Percentiles rank a stretch among this genome's conserved stretches.
Conservation (phyloP, 106 monocot genomes). For the Allium fistulosum region DNA sequence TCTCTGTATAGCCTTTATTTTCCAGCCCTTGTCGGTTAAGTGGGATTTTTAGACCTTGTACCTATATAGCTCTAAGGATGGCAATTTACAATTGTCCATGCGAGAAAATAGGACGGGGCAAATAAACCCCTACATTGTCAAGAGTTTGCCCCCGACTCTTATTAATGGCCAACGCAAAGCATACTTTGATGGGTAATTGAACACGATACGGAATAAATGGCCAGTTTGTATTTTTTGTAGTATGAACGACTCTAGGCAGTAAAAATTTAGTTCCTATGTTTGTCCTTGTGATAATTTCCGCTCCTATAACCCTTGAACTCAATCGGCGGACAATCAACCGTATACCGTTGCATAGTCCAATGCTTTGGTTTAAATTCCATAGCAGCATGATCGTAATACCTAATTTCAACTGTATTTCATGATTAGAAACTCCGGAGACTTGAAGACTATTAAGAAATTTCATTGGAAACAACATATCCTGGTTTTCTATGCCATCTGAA, state of each 20-base stretch:
- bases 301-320: not conserved
- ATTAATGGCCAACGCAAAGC: too few relatives aligned
- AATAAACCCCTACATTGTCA: too few relatives aligned
- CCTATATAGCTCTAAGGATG: too few relatives aligned
- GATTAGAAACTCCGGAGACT: not conserved
- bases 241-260: conserved; percentile 10
- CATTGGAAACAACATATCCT: not conserved
- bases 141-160: too few relatives aligned
- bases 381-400: conserved; percentile 9
- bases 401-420: conserved; percentile 3
- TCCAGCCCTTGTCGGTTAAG: too few relatives aligned
- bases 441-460: conserved; percentile 8
- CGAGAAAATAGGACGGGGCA: too few relatives aligned
- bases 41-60: too few relatives aligned
- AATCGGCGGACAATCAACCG: conserved; percentile 9
- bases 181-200: too few relatives aligned
- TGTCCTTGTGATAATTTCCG: not conserved
- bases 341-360: conserved; percentile 16
- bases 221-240: too few relatives aligned
- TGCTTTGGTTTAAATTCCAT: conserved; percentile 5
- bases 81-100: too few relatives aligned
- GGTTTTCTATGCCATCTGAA: not conserved
- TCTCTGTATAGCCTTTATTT: too few relatives aligned
- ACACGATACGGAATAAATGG: too few relatives aligned
- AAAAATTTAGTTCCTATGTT: not conserved